Evolutionary conservation across 202 grass and related monocot genomes (phyloP).

Genomic region (Setaria italica): DNA sequence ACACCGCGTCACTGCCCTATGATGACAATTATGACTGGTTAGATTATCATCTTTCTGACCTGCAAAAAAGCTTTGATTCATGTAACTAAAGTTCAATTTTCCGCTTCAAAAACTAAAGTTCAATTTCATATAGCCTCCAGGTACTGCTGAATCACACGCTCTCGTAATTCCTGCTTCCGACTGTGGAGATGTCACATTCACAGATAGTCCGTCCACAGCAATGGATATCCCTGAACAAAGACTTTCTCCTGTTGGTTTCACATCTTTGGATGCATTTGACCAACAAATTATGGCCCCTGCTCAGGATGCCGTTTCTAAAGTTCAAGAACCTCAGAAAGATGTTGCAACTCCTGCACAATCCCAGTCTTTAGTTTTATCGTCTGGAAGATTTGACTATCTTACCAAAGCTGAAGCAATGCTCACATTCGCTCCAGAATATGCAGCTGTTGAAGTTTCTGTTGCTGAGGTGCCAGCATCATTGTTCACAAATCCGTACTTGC

Average conservation of each 20-base stretch:
- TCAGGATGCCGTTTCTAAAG: slow-evolving; percentile 69
- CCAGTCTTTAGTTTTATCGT: slow-evolving; percentile 55
- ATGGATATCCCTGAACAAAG: slow-evolving; percentile 85
- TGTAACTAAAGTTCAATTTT: slow-evolving; percentile 43
- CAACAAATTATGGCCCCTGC: slow-evolving; percentile 58
- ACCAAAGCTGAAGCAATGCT: slow-evolving; percentile 89
- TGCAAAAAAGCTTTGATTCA: slow-evolving; percentile 24
- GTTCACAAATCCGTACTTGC: slow-evolving; percentile 82
- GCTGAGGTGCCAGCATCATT: slow-evolving; percentile 47
- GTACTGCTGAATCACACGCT: slow-evolving; percentile 86
- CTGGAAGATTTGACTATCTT: slow-evolving; percentile 77
- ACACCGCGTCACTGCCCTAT: not conserved
- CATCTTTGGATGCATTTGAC: slow-evolving; percentile 84
- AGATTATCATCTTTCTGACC: slow-evolving; percentile 21
- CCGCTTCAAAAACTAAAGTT: slow-evolving; percentile 4
- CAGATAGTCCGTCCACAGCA: slow-evolving; percentile 76
- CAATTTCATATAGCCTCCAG: slow-evolving; percentile 78
- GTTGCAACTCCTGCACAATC: slow-evolving; percentile 48
- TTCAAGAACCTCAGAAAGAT: slow-evolving; percentile 64
- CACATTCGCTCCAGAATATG: slow-evolving; percentile 98
- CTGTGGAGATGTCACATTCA: slow-evolving; percentile 66
- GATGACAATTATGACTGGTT: slow-evolving; percentile 7
- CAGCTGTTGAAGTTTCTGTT: slow-evolving; percentile 69
- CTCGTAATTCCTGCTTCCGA: slow-evolving; percentile 61
- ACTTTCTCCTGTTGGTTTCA: slow-evolving; percentile 67